These are phyloP conservation scores for Penicillium taxi DNA, from an alignment of 495 filamentous ascomycete genomes.

Conservation along the genomic window DNA sequence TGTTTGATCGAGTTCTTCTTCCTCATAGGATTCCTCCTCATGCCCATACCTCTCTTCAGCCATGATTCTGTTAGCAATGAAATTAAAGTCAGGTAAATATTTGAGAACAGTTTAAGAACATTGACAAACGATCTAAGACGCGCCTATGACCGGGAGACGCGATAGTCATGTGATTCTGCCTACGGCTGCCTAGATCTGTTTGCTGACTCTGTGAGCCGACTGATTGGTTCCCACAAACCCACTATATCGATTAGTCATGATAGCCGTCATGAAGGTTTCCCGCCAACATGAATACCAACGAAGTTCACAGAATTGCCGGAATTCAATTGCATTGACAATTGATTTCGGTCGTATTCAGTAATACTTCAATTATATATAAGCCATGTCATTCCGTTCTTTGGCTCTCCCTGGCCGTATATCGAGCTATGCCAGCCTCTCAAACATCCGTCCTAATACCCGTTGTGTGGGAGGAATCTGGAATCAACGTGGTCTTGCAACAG, in stretches of 20 bases:
- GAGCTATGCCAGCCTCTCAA: constrained; percentile 13
- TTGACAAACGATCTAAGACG: constrained; percentile 6
- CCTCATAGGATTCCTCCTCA: constrained; percentile 50
- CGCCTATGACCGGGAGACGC: constrained; percentile 18
- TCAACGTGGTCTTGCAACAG: constrained; percentile 50
- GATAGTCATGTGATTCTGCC: constrained; percentile 35
- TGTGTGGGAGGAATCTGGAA: constrained; percentile 19
- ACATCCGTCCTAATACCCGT: constrained; percentile 16
- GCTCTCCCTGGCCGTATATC: constrained; percentile 28
- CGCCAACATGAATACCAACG: too few relatives aligned
- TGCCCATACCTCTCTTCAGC: constrained; percentile 33
- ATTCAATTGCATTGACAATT: too few relatives aligned
- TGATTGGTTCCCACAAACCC: too few relatives aligned
- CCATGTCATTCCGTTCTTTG: constrained; percentile 34
- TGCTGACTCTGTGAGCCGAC: constrained; percentile 20
- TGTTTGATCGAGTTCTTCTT: constrained; percentile 64
- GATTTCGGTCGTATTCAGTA: neutral
- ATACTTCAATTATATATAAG: neutral
- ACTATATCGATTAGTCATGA: too few relatives aligned
- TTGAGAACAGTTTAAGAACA: constrained; percentile 1
- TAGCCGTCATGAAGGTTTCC: too few relatives aligned
- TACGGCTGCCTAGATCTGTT: neutral
- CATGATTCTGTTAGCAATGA: constrained; percentile 20
- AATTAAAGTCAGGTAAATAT: neutral
- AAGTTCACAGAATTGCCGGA: too few relatives aligned